Evolutionary conservation across 2,329 filamentous ascomycete species (phyloP), one percentile per base, ranked within the genome.

Genomic region (Pestalotiopsis sp.): DNA sequence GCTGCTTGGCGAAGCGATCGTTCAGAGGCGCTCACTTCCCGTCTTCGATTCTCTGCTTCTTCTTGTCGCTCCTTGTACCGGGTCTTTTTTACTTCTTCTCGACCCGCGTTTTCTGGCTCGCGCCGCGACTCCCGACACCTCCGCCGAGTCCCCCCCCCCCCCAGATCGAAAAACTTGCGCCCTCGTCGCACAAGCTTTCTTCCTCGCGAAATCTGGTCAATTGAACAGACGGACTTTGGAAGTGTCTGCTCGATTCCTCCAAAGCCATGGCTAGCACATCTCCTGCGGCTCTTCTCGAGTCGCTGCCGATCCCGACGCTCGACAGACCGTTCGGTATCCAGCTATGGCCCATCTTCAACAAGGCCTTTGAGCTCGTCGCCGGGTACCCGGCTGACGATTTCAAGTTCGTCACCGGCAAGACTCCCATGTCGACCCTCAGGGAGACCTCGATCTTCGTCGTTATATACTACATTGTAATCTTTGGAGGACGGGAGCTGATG

Each of bases 281-380:
- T 71, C 79, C 83, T 68, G 78, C 83, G 69, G 81, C 83, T 71
- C 83, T 87, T 72, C 85, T 82, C 82, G 84, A 87, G 78, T 82
- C 87, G 75, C 76, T 90, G 71, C 87, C 93, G 79, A 80, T 90
- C 74, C 95, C 95, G 68, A 94, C 94, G 71, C 87, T 98, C 82
- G 95, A 98, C 80, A 90, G 93, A 73, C 95, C 95, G 41, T 98
- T 98, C 78, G 96, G 95, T 80, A 85, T 98, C 74, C 87, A 93
- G 72, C 84, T 98, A 81, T 98, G 96, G 96, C 94, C 95, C 75
- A 90, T 97, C 83, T 98, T 98, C 88, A 92, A 92, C 84, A 93
- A 94, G 85, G 91, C 87, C 75, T 98, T 92, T 83, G 91, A 92
- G 80, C 81, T 86, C 68, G 85, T 94, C 72, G 87, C 88, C 69